Evolutionary conservation across 768 basidiomycete genomes (phyloP), one percentile per base, ranked within the genome.

Genomic region (Atractiella rhizophila): DNA sequence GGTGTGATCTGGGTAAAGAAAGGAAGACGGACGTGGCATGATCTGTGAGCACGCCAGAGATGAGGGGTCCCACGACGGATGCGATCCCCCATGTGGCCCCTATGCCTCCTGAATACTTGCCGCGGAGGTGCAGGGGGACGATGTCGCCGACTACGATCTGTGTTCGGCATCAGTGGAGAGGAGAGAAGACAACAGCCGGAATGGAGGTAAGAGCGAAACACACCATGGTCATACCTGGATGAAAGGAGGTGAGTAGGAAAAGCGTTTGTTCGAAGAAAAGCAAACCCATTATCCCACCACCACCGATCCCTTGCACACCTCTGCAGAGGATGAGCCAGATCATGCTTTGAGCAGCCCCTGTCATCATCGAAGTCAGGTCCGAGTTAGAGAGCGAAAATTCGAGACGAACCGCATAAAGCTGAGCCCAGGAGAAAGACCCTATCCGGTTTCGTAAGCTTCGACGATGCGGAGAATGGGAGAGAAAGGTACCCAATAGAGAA

Each of bases 291-390:
- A 48, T 38, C 24, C 46, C 35, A 5, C 44, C 44, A 18, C 76
- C 77, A 20, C 80, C 80, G 24, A 82, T 70, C 8, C 80, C 80
- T 54, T 82, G 80, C 3, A 85, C 61, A 2, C 76, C 79, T 48
- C 80, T 68, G 31, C 67, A 68, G 1, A 76, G 63, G 26, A 80
- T 70, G 13, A 85, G 60, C 80, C 76, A 78, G 2, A 62, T 66
- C 68, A 82, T 74, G 41, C 40, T 70, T 54, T 82, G 74, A 0
- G 80, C 77, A 1, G 76, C 74, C 12, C 79, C 79, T 49, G 76
- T 81, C 40, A 82, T 59, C 27, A 28, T 27, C 11, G 39, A 25
- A 15, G 25, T 24, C 10, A 8, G n/a, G 15, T 2, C 28, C 11
- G 29, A 4, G 34, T 30, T 27, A 16, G 26, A 10, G 28, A 21